Evolutionary conservation across 2,329 filamentous ascomycete species (phyloP).

Genomic region (Fusarium guadeloupense): DNA sequence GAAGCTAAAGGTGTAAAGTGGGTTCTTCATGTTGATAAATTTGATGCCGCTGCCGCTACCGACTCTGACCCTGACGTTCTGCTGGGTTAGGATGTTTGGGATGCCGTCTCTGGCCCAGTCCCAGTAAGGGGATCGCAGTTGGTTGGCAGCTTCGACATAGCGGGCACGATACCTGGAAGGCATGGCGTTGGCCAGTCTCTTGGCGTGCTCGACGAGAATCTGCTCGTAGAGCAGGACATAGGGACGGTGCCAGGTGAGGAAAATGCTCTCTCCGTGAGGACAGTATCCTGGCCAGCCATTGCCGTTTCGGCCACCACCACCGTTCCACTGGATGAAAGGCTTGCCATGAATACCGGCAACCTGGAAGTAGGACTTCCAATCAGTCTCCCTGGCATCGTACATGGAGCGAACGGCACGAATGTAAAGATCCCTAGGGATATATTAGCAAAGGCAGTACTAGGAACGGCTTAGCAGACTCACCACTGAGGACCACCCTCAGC

Average conservation of each 20-base stretch:
- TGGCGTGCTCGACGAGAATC: constrained; percentile 58
- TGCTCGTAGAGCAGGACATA: constrained; percentile 67
- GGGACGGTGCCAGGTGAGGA: constrained; percentile 65
- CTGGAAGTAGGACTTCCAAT: constrained; percentile 61
- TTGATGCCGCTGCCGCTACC: constrained; percentile 48
- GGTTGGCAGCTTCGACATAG: constrained; percentile 58
- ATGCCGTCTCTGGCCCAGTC: constrained; percentile 61
- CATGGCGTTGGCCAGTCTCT: constrained; percentile 57
- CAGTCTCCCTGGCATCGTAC: constrained; percentile 51
- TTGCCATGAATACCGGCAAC: constrained; percentile 58
- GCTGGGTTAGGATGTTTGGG: constrained; percentile 51
- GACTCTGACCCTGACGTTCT: constrained; percentile 52
- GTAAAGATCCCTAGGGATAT: constrained; percentile 57
- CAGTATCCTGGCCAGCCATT: constrained; percentile 55
- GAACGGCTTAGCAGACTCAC: constrained; percentile 43
- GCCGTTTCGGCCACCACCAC: constrained; percentile 45
- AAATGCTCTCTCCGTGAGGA: constrained; percentile 59
- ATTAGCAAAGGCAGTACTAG: constrained; percentile 16
- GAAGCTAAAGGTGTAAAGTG: constrained; percentile 62
- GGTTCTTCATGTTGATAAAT: constrained; percentile 57
- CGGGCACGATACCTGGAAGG: constrained; percentile 43
- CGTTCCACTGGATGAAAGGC: constrained; percentile 56
- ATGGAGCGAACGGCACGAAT: constrained; percentile 57
- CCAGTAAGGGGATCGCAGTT: constrained; percentile 62
- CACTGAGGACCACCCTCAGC: constrained; percentile 54